Conservation (phyloP, 306 rosid genomes). For the Parietaria judaica region DNA sequence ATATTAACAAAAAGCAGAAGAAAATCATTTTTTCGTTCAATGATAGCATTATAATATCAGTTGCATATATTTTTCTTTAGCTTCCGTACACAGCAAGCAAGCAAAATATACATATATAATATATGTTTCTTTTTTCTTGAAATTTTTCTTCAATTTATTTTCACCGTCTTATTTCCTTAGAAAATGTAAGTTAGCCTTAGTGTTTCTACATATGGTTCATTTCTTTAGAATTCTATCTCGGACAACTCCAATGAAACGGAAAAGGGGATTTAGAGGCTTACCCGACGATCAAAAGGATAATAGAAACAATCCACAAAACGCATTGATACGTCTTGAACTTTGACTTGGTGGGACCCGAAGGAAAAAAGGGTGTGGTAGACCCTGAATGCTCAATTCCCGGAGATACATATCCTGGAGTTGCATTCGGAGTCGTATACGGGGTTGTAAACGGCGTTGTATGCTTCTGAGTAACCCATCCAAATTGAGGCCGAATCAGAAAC, state of each 20-base stretch:
- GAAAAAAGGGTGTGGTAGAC: neutral
- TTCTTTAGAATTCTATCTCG: neutral
- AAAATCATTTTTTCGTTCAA: neutral
- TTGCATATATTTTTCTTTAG: no score
- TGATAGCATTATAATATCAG: no score
- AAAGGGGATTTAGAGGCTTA: conserved; percentile 28
- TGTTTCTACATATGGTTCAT: neutral
- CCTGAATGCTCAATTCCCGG: neutral
- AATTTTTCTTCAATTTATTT: no score
- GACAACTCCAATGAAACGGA: conserved; percentile 1
- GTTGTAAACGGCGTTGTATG: conserved; percentile 15
- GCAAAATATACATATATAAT: no score
- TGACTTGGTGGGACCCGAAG: conserved; percentile 25
- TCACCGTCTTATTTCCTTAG: no score
- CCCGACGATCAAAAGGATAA: conserved; percentile 67
- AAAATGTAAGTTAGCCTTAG: no score
- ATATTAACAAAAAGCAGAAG: neutral
- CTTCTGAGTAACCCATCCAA: conserved; percentile 81
- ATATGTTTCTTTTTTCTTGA: no score
- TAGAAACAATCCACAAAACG: conserved; percentile 68
- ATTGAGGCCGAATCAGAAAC: conserved; percentile 92
- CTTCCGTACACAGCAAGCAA: no score
- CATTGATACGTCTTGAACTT: conserved; percentile 82
- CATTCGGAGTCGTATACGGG: neutral
- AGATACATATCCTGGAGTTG: conserved; percentile 24